Percentiles rank a stretch among this genome's conserved stretches.
Conservation (phyloP, 148 eudicot species). For the Silene uniflora region DNA sequence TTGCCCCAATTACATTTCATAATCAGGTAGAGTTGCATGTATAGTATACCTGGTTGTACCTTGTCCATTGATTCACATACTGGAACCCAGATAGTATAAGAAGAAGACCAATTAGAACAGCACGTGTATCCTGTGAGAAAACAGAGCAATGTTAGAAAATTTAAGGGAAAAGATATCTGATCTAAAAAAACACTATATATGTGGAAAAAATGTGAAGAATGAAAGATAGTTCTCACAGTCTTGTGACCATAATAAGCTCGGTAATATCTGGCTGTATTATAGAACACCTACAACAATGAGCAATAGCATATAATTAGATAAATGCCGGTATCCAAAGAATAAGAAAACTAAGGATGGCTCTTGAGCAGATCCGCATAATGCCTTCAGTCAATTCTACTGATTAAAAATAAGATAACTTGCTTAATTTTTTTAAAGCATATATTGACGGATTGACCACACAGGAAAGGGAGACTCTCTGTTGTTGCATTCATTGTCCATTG, state of each 20-base stretch:
- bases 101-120: conserved; percentile 92
- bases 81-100: conserved; percentile 82
- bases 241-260: conserved; percentile 92
- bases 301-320: background rate
- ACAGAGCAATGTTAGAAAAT: conserved; percentile 15
- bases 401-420: background rate
- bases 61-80: conserved; percentile 93
- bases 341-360: background rate
- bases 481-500: background rate
- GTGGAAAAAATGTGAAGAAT: background rate
- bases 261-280: conserved; percentile 90
- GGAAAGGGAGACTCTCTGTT: too few relatives aligned
- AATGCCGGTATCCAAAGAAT: background rate
- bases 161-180: background rate
- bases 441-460: too few relatives aligned
- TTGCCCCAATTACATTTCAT: background rate
- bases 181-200: background rate
- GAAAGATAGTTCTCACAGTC: conserved; percentile 54
- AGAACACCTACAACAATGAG: conserved; percentile 56
- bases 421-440: background rate
- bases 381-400: background rate
- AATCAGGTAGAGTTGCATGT: background rate
- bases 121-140: conserved; percentile 83
- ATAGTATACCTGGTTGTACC: conserved; percentile 84
- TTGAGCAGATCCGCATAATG: background rate